Conservation (phyloP, 1,284 basidiomycete genomes). For the Fomitopsis betulina region DNA sequence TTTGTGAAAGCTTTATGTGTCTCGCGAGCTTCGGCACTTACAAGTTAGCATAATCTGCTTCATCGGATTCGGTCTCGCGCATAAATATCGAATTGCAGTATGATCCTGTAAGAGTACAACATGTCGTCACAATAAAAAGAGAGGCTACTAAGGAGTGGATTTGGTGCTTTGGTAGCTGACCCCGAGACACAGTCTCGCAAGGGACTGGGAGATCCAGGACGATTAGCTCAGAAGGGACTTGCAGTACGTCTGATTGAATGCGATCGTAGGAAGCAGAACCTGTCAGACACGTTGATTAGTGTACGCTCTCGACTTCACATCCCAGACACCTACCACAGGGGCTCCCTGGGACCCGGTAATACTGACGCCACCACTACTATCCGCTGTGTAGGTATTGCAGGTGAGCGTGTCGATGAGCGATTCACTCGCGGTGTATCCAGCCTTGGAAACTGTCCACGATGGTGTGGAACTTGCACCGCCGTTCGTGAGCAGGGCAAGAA, state of each 20-base stretch:
- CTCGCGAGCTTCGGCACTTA: too few relatives aligned
- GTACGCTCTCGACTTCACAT: neutral
- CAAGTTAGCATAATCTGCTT: too few relatives aligned
- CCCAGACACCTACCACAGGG: conserved; percentile 27
- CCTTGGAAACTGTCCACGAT: conserved; percentile 41
- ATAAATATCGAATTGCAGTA: too few relatives aligned
- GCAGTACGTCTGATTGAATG: neutral
- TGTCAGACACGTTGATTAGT: neutral
- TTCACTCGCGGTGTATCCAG: conserved; percentile 41
- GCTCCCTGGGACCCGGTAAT: conserved; percentile 31
- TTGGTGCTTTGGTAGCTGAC: too few relatives aligned
- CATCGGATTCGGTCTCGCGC: too few relatives aligned
- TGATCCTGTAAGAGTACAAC: too few relatives aligned
- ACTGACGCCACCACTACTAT: conserved; percentile 38
- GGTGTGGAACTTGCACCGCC: conserved; percentile 37
- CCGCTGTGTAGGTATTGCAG: conserved; percentile 43
- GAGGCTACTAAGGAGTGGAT: too few relatives aligned
- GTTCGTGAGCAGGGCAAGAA: conserved; percentile 66
- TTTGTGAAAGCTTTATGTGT: neutral
- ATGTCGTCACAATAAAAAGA: too few relatives aligned
- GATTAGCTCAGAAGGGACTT: neutral
- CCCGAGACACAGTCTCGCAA: too few relatives aligned
- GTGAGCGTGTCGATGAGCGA: conserved; percentile 57
- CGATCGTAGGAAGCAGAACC: neutral
- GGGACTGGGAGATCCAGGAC: too few relatives aligned